Base-by-base conservation (phyloP, 2,329 filamentous ascomycete genomes). In the Teratosphaeria viscida region DNA sequence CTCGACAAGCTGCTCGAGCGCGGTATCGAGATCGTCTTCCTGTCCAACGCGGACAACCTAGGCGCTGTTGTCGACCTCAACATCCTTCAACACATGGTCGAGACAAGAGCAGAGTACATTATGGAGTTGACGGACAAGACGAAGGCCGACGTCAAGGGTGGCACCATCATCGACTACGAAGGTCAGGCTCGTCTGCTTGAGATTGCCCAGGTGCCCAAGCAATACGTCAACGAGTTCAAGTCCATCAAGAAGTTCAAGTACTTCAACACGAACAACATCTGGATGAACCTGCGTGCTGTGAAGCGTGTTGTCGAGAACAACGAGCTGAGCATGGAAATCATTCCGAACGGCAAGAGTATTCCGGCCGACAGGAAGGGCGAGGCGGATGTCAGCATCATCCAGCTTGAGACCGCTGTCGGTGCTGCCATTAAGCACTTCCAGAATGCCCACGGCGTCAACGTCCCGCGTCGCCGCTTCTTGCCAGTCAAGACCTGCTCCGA, bases 231-330 rank as follows among this genome's bases (percentile, higher is more conserved):
- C 80, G 94, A 99, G 81, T 99, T 99, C 90, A 99, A 99, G 87
- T 96, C 92, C 55, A 99, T 99, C 84, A 99, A 99, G 88, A 99
- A 99, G 85, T 99, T 99, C 88, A 96, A 95, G 85, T 99, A 99
- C 86, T 99, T 99, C 88, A 99, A 99, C 86, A 99, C 94, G 78
- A 99, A 99, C 89, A 99, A 99, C 85, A 96, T 99, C 79, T 99
- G 94, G 94, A 89, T 99, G 83, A 96, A 96, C 81, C 84, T 96
- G 70, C 87, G 90, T 75, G 94, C 94, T 68, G 89, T 99, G 79
- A 97, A 97, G 88, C 92, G 94, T 62, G 91, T 99, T 58, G 94
- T 99, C 7, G 94, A 97, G 85, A 91, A 95, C 77, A 90, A 96
- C 76, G 92, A 97, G 82, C 87, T 99, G 58, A 89, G 92, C 79